A percentile compares a stretch with the other conserved stretches of the same genome.
phyloP scores from a whole-genome alignment of 2,329 filamentous ascomycete genomes.

The Diplodia scrobiculata region DNA sequence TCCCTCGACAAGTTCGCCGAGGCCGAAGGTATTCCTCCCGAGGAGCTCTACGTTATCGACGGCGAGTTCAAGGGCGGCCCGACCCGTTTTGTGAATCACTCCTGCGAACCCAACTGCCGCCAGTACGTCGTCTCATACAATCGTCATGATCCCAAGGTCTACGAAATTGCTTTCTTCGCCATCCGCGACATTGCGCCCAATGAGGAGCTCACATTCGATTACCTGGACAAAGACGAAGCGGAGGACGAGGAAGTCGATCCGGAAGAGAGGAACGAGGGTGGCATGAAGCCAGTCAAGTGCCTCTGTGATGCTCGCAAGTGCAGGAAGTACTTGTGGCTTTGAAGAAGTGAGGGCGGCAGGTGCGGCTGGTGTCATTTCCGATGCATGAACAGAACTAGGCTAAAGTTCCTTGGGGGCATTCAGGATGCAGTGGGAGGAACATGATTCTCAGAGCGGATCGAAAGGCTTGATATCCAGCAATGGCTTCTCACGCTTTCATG shows the following conservation, averaged over 20 bases:
- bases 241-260: conserved; percentile 49
- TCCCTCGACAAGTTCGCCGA: conserved; percentile 78
- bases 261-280: conserved; percentile 51
- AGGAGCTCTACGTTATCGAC: conserved; percentile 53
- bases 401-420: background rate
- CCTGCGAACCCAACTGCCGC: conserved; percentile 74
- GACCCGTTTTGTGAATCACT: conserved; percentile 81
- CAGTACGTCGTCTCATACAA: conserved; percentile 80
- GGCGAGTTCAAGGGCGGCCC: conserved; percentile 78
- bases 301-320: conserved; percentile 67
- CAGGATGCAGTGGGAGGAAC: background rate
- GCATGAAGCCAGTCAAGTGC: conserved; percentile 41
- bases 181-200: conserved; percentile 64
- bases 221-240: conserved; percentile 61
- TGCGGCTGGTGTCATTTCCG: background rate
- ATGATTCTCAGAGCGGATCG: background rate
- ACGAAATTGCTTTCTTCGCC: conserved; percentile 77
- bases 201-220: conserved; percentile 78
- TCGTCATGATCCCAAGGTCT: conserved; percentile 71
- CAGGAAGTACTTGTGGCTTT: conserved; percentile 67
- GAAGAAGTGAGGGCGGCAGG: conserved; percentile 18
- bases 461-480: background rate
- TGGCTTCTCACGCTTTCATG: background rate
- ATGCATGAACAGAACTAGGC: background rate
- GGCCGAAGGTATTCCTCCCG: conserved; percentile 53